Conservation (phyloP, 352 stramenopile genomes). For the Pythium dissimile region DNA sequence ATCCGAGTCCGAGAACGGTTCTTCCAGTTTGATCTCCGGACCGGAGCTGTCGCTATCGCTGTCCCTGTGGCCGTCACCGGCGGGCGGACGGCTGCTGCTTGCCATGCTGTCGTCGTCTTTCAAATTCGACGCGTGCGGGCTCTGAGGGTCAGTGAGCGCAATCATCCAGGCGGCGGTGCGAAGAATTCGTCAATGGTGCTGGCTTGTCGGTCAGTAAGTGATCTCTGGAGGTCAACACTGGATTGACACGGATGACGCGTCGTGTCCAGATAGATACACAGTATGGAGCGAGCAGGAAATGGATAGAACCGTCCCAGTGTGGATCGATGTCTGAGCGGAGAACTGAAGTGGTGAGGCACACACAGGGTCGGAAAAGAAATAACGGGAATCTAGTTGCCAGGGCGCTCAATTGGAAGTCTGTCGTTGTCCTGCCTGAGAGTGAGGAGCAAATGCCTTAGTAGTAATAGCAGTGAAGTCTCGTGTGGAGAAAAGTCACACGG, state of each 20-base stretch:
- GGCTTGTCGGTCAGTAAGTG: too few species aligned
- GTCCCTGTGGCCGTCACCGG: neutral
- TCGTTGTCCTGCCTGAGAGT: too few species aligned
- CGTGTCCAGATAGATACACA: too few species aligned
- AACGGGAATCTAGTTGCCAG: neutral
- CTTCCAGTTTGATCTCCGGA: neutral
- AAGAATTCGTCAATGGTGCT: neutral
- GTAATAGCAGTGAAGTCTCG: too few species aligned
- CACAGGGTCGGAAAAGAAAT: neutral
- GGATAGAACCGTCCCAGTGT: too few species aligned
- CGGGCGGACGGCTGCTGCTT: too few species aligned
- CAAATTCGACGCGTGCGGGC: constrained; percentile 4
- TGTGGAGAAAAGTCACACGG: too few species aligned
- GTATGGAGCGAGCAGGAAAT: too few species aligned
- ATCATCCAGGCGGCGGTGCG: neutral
- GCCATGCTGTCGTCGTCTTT: neutral
- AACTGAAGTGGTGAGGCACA: neutral
- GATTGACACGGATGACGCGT: too few species aligned
- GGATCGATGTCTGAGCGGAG: too few species aligned
- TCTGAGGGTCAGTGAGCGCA: neutral
- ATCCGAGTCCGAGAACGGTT: neutral
- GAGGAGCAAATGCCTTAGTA: too few species aligned
- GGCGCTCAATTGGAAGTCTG: too few species aligned
- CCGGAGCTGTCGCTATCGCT: neutral
- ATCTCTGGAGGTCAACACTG: neutral